These are phyloP conservation scores for Solanum dulcamara DNA, from an alignment of 257 asterid species.

Conservation along the genomic window DNA sequence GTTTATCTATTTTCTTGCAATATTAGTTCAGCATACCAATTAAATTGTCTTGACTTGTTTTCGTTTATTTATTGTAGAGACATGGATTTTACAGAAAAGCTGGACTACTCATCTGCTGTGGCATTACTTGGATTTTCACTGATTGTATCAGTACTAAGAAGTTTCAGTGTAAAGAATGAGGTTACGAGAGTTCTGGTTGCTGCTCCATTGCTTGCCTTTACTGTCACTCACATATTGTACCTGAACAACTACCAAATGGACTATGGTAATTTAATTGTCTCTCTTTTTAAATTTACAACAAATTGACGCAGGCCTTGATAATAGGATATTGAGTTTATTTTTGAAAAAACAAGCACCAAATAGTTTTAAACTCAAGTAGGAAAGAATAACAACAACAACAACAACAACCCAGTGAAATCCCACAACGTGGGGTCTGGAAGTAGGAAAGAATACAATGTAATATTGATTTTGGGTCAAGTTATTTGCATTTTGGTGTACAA, in stretches of 20 bases:
- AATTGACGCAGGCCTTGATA: background rate
- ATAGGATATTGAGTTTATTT: background rate
- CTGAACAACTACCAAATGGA: constrained; percentile 55
- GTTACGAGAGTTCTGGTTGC: constrained; percentile 88
- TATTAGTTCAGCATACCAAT: background rate
- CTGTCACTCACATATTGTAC: constrained; percentile 64
- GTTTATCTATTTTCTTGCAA: background rate
- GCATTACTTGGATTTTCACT: constrained; percentile 69
- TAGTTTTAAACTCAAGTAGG: background rate
- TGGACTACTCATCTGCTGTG: constrained; percentile 68
- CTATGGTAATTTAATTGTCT: constrained; percentile 34
- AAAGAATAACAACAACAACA: too few relatives aligned
- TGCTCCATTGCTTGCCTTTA: constrained; percentile 67
- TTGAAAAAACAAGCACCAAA: background rate
- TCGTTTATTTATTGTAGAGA: constrained; percentile 35
- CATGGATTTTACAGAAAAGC: constrained; percentile 77
- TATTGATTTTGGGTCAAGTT: background rate
- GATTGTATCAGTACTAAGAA: constrained; percentile 50
- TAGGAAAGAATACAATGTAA: background rate
- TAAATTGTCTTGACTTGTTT: background rate
- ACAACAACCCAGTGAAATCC: too few relatives aligned
- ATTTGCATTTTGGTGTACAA: background rate
- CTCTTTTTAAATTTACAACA: background rate
- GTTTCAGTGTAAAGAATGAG: constrained; percentile 50
- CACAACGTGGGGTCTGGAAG: too few relatives aligned